Evolutionary conservation across 768 basidiomycete genomes (phyloP).

Genomic region (Suillus placidus): DNA sequence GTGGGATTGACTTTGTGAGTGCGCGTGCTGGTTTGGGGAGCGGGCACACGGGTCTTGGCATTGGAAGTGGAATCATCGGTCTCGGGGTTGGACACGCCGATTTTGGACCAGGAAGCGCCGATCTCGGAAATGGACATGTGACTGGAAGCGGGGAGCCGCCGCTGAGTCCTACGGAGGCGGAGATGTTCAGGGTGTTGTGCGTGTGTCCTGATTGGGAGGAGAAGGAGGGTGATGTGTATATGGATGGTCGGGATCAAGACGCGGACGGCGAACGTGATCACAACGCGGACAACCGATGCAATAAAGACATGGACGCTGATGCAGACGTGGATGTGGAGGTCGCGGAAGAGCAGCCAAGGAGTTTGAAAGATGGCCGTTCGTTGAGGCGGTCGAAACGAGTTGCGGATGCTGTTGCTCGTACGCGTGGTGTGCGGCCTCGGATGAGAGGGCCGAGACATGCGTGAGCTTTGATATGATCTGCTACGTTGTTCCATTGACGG

Average conservation of each 20-base stretch:
- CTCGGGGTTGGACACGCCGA: neutral
- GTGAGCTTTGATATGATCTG: constrained; percentile 16
- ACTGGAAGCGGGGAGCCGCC: constrained; percentile 40
- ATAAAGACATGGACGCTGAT: constrained; percentile 12
- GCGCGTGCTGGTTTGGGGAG: neutral
- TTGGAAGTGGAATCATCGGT: neutral
- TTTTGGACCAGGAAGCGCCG: constrained; percentile 1
- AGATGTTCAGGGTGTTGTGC: constrained; percentile 70
- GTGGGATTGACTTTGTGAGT: neutral
- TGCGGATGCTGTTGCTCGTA: constrained; percentile 57
- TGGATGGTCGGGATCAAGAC: neutral
- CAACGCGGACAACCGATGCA: neutral
- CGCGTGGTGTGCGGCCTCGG: constrained; percentile 42
- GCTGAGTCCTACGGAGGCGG: constrained; percentile 69
- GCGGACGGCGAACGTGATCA: neutral
- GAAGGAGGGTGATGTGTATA: constrained; percentile 30
- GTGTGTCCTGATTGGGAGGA: constrained; percentile 54
- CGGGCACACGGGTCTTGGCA: neutral
- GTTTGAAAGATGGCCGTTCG: constrained; percentile 11
- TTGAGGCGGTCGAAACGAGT: constrained; percentile 64
- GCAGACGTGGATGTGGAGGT: constrained; percentile 7
- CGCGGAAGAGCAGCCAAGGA: constrained; percentile 8
- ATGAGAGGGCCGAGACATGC: constrained; percentile 30
- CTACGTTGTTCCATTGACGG: neutral
- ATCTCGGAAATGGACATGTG: constrained; percentile 13